These are phyloP conservation scores for Chytridiales sp. DNA, from an alignment of 371 early-diverging fungal genomes.

Conservation along the genomic window DNA sequence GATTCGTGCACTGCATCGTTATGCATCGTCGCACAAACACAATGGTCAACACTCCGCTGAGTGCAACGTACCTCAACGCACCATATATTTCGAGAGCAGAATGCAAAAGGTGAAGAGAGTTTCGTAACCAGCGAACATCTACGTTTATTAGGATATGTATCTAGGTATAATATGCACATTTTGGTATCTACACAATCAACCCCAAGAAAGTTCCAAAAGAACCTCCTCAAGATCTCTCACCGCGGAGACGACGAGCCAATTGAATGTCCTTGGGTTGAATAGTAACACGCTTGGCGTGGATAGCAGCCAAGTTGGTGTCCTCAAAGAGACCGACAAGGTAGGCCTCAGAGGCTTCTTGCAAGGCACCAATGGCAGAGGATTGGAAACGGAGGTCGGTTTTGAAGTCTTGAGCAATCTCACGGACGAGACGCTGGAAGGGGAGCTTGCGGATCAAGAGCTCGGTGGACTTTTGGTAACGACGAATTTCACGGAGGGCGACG, in stretches of 20 bases:
- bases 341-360: slow-evolving; percentile 99
- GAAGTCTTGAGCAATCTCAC: slow-evolving; percentile 97
- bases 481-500: slow-evolving; percentile 80
- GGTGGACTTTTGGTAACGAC: slow-evolving; percentile 98
- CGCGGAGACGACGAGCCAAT: slow-evolving; percentile 70
- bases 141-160: too few species aligned
- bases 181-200: too few species aligned
- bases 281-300: slow-evolving; percentile 99
- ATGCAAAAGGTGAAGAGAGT: too few species aligned
- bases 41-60: too few species aligned
- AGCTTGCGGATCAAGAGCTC: slow-evolving; percentile 98
- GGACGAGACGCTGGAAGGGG: slow-evolving; percentile 98
- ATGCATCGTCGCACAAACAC: too few species aligned
- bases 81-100: too few species aligned
- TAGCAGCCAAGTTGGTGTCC: slow-evolving; percentile 97
- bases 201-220: too few species aligned
- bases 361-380: slow-evolving; percentile 94
- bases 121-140: too few species aligned
- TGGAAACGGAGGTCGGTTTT: slow-evolving; percentile 99
- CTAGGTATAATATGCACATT: too few species aligned
- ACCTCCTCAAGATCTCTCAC: slow-evolving; percentile 41
- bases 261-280: slow-evolving; percentile 99
- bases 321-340: slow-evolving; percentile 95
- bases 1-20: too few species aligned
- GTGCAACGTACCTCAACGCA: too few species aligned